Conservation (phyloP, 768 basidiomycete genomes). For the Phylloporus arenicola region DNA sequence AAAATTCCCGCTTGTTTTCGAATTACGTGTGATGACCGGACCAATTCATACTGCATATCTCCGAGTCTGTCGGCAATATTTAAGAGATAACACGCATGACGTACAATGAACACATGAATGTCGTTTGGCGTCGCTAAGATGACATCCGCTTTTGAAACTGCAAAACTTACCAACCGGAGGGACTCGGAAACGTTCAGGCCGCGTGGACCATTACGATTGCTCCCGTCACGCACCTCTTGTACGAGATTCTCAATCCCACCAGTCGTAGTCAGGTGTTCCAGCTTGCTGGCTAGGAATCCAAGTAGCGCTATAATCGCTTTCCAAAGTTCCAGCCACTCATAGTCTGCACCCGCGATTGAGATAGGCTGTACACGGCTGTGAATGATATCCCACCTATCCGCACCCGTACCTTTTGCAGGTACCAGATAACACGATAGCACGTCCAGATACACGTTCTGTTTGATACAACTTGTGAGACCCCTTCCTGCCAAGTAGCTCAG, state of each 20-base stretch:
- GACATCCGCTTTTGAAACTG: slow-evolving; percentile 45
- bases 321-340: slow-evolving; percentile 67
- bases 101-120: slow-evolving; percentile 58
- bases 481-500: neutral
- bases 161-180: slow-evolving; percentile 48
- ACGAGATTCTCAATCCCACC: slow-evolving; percentile 49
- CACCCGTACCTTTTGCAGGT: slow-evolving; percentile 45
- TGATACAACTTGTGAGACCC: slow-evolving; percentile 4
- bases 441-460: slow-evolving; percentile 51
- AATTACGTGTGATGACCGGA: slow-evolving; percentile 48
- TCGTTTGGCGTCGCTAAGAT: slow-evolving; percentile 51
- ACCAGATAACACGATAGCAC: slow-evolving; percentile 53
- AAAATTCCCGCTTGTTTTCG: slow-evolving; percentile 45
- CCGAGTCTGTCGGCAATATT: neutral
- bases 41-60: slow-evolving; percentile 54
- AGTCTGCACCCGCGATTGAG: slow-evolving; percentile 37
- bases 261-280: slow-evolving; percentile 47
- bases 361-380: neutral
- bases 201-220: neutral
- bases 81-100: slow-evolving; percentile 19
- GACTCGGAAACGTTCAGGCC: slow-evolving; percentile 32
- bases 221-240: slow-evolving; percentile 43
- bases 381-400: slow-evolving; percentile 46
- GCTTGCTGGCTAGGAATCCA: slow-evolving; percentile 49
- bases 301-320: slow-evolving; percentile 49